phyloP scores from a whole-genome alignment of 345 rosid species.

The Moricandia arvensis region DNA sequence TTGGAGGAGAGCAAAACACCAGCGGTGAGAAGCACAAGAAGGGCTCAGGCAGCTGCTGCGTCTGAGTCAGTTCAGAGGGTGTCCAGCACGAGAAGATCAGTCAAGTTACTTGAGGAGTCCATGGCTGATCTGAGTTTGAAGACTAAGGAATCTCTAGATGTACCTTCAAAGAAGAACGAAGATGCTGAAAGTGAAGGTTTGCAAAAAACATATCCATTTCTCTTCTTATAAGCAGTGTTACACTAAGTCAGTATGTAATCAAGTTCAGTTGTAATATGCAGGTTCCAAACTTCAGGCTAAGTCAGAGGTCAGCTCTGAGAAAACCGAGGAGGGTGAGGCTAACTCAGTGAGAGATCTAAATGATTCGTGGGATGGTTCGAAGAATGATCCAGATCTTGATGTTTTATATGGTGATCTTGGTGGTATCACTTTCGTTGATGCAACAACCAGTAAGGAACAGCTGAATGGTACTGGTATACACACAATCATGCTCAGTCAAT shows the following conservation, averaged over 20 bases:
- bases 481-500: background rate
- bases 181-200: slow-evolving; percentile 18
- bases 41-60: slow-evolving; percentile 31
- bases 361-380: slow-evolving; percentile 29
- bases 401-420: slow-evolving; percentile 34
- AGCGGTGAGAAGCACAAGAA: slow-evolving; percentile 33
- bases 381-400: slow-evolving; percentile 33
- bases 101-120: slow-evolving; percentile 61
- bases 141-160: slow-evolving; percentile 15
- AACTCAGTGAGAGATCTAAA: slow-evolving; percentile 31
- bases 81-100: slow-evolving; percentile 68
- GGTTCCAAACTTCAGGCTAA: slow-evolving; percentile 21
- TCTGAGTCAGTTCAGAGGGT: slow-evolving; percentile 42
- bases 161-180: slow-evolving; percentile 22
- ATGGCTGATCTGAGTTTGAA: slow-evolving; percentile 57
- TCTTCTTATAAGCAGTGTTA: background rate
- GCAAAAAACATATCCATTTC: slow-evolving; percentile 4
- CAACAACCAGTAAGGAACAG: slow-evolving; percentile 7
- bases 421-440: slow-evolving; percentile 35
- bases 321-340: slow-evolving; percentile 21
- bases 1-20: slow-evolving; percentile 37
- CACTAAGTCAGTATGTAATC: slow-evolving; percentile 6
- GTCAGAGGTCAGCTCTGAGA: slow-evolving; percentile 23
- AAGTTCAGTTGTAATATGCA: slow-evolving; percentile 19
- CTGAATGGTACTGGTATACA: slow-evolving; percentile 20